Evolutionary conservation across 2,329 filamentous ascomycete genomes (phyloP), one percentile per base, ranked within the genome.

Genomic region (Hawksworthiomyces lignivorus): DNA sequence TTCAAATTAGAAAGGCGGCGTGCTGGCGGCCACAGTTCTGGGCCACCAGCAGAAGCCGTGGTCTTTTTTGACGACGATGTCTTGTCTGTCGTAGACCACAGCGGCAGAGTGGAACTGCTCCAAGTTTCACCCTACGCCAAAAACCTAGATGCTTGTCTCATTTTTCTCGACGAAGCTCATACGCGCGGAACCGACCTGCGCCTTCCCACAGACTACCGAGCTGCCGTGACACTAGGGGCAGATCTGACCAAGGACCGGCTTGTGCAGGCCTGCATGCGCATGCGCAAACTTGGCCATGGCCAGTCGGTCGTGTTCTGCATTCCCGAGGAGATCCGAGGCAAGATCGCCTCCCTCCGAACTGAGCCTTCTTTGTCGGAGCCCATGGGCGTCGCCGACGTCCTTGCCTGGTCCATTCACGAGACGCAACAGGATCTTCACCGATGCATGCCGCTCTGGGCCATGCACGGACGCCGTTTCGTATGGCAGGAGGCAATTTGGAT

Each of bases 221-320:
- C 82, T 0, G 77, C 77, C 0, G 77, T 88, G 0, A 87, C 82
- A 0, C 55, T 90, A 0, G 82, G 83, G 0, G 67, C 77, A 0
- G 63, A 66, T 4, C 49, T 87, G 1, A 82, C 77, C 0, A 89
- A 88, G 47, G 84, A 89, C 46, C 63, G 71, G 12, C 55, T 87
- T 0, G 75, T 80, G 0, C 83, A 88, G 70, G 80, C 80, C 0
- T 83, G 80, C 45, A 85, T 84, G 78, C 60, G 83, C n/a, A 78
- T 87, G 73, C 60, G 82, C 10, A 75, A 80, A 45, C 65, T 89
- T 0, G 83, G 80, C 0, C 61, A 75, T 3, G 80, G 80, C 0
- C 82, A 88, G 49, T 77, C 75, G 0, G 70, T 87, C 0, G 61
- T 73, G 0, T 85, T 85, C 38, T 75, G 70, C 41, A 59, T 78